Evolutionary conservation across 352 stramenopile genomes (phyloP).

Genomic region (Globisporangium spinosum): DNA sequence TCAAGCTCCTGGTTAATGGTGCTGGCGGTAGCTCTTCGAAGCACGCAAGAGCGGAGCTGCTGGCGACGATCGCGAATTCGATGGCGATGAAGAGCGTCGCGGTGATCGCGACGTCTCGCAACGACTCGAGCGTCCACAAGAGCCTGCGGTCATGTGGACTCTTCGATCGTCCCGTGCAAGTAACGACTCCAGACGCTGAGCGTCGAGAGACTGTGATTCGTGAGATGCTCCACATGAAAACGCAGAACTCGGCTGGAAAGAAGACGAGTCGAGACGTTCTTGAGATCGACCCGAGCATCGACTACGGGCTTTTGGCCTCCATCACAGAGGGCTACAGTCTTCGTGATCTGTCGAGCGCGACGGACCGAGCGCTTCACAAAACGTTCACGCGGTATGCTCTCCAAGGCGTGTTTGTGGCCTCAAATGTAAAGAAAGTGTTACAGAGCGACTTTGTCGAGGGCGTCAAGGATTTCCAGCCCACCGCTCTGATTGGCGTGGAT

Average conservation of each 20-base stretch:
- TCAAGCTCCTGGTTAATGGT: conserved; percentile 21
- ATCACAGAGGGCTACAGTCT: conserved; percentile 79
- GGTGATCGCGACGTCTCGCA: conserved; percentile 52
- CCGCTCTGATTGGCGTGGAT: conserved; percentile 73
- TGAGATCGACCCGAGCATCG: conserved; percentile 48
- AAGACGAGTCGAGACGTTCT: conserved; percentile 10
- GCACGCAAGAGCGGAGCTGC: conserved; percentile 29
- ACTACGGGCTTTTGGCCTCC: conserved; percentile 56
- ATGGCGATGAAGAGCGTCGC: conserved; percentile 69
- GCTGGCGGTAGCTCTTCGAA: conserved; percentile 13
- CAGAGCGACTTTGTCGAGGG: conserved; percentile 74
- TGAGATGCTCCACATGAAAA: conserved; percentile 58
- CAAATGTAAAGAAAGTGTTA: conserved; percentile 24
- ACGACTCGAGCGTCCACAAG: conserved; percentile 67
- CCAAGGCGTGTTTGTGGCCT: not conserved
- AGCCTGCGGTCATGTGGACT: conserved; percentile 54
- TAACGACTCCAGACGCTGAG: conserved; percentile 57
- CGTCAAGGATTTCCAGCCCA: conserved; percentile 77
- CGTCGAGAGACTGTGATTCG: conserved; percentile 57
- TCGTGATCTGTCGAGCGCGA: conserved; percentile 70
- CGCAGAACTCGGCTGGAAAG: conserved; percentile 15
- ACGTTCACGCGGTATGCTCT: conserved; percentile 43
- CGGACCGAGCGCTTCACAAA: conserved; percentile 64
- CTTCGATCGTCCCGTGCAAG: conserved; percentile 64
- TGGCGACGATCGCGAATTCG: conserved; percentile 43